Evolutionary conservation across 345 rosid genomes (phyloP).

Genomic region (Salix dunnii): DNA sequence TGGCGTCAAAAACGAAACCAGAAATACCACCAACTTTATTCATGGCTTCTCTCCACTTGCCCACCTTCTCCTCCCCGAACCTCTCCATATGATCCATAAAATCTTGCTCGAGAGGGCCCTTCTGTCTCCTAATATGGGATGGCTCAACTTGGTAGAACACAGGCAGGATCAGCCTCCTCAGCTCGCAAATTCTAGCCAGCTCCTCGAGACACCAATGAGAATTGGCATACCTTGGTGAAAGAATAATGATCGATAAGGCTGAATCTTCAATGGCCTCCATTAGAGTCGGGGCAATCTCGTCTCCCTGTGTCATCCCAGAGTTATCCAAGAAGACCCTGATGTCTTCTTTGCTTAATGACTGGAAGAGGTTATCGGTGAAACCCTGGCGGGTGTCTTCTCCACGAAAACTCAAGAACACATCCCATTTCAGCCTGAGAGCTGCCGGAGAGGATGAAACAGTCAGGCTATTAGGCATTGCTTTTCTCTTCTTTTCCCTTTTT

Average conservation of each 20-base stretch:
- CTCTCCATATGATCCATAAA: constrained; percentile 24
- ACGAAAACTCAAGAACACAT: constrained; percentile 57
- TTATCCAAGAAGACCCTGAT: constrained; percentile 42
- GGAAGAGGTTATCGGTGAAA: constrained; percentile 31
- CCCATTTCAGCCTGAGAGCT: constrained; percentile 38
- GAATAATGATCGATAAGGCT: constrained; percentile 38
- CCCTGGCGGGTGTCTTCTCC: constrained; percentile 48
- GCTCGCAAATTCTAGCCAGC: constrained; percentile 37
- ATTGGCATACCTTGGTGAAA: constrained; percentile 36
- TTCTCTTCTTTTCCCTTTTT: too few relatives aligned
- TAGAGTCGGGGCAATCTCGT: constrained; percentile 36
- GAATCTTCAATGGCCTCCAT: constrained; percentile 49
- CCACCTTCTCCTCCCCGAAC: constrained; percentile 19
- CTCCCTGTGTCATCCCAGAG: constrained; percentile 40
- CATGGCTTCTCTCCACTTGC: constrained; percentile 47
- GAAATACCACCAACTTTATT: constrained; percentile 30
- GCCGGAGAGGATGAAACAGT: constrained; percentile 11
- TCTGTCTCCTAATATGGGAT: constrained; percentile 43
- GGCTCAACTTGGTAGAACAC: constrained; percentile 49
- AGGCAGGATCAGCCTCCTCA: constrained; percentile 38
- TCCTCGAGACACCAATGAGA: constrained; percentile 55
- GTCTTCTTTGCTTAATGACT: constrained; percentile 11
- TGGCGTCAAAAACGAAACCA: constrained; percentile 18
- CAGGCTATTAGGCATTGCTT: neutral
- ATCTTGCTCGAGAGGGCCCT: constrained; percentile 28